Conservation (phyloP, 1,284 basidiomycete genomes). For the Vanrija humicola region DNA sequence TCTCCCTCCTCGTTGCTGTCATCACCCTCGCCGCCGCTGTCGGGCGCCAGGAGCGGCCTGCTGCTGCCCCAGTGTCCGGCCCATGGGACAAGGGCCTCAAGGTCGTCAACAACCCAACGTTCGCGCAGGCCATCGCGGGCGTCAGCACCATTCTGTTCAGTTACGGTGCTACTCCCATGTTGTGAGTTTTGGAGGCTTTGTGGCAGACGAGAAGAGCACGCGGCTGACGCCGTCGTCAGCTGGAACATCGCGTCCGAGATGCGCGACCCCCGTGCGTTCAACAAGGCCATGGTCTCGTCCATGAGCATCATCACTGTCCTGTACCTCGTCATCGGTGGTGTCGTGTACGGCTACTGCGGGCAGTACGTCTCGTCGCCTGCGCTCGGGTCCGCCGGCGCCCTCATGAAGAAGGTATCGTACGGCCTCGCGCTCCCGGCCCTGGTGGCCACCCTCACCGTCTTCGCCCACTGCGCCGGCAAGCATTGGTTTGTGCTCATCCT, state of each 20-base stretch:
- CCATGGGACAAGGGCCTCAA: conserved; percentile 28
- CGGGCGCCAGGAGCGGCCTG: conserved; percentile 35
- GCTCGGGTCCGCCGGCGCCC: conserved; percentile 43
- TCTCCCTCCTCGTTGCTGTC: conserved; percentile 22
- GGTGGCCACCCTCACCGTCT: neutral
- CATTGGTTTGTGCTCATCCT: conserved; percentile 14
- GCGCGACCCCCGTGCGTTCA: conserved; percentile 21
- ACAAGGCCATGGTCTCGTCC: conserved; percentile 15
- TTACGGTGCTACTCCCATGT: conserved; percentile 27
- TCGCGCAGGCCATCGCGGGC: conserved; percentile 38
- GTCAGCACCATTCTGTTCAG: conserved; percentile 30
- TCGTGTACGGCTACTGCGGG: conserved; percentile 32
- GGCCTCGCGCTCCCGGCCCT: conserved; percentile 27
- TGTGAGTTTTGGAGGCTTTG: neutral
- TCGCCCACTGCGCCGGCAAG: conserved; percentile 15
- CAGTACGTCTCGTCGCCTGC: conserved; percentile 46
- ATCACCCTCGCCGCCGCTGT: conserved; percentile 38
- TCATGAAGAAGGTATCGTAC: conserved; percentile 37
- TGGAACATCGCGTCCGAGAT: conserved; percentile 46
- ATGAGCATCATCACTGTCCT: conserved; percentile 2
- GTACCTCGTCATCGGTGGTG: conserved; percentile 19
- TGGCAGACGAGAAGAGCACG: too few species aligned
- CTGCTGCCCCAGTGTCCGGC: conserved; percentile 15
- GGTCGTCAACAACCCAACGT: conserved; percentile 26
- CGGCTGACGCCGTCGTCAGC: conserved; percentile 12